Base-by-base conservation (phyloP, 2,329 filamentous ascomycete species). In the Paracoccidioides brasiliensis region DNA sequence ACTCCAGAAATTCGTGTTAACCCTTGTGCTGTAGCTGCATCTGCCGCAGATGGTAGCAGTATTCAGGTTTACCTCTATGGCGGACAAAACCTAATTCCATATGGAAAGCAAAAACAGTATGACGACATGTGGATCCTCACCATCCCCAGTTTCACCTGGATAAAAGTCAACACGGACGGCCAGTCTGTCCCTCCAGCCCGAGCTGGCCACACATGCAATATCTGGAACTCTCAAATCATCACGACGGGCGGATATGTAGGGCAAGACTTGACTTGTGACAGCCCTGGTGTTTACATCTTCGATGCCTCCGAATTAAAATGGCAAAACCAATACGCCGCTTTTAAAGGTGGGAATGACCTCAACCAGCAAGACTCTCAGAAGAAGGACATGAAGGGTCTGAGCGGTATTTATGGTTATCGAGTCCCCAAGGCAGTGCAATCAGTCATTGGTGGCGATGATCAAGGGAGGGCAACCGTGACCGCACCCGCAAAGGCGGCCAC, bases 1-100 rank as follows among this genome's bases (percentile, higher is more conserved):
- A 77, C 76, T 3, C 84, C 85, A 0, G 72, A 77, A 0, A 81
- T 72, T 67, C 79, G 69, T 66, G 86, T 70, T 67, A 85, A 76
- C 76, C 85, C 65, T 0, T 93, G 88, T 64, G 84, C 86, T 3
- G 84, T 89, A 0, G 81, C 88, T 1, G 86, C 81, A n/a, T 75
- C 81, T 0, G 83, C 87, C 12, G 79, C 84, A 5, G 85, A 88
- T 64, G 85, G 85, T 7, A 85, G 82, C 15, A 86, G 82, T 33
- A 87, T 88, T 65, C 86, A 90, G 64, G 78, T 90, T 46, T 88
- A 90, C 70, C 79, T 90, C 71, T 90, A 85, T 64, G 86, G 85
- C 10, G 86, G 86, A 0, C 86, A 90, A 65, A 86, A 86, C 60
- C 74, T 90, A 0, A 75, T 80, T 32, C 85, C 86, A 0, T 78